Conservation (phyloP, 176 grass and related monocot genomes). For the sorghum (Sorghum bicolor) region Sorghum_bicolor_NCBIv3 NC_012875.2:56644501-56645000, state of each 20-base stretch:
- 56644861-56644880: not conserved
- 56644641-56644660: constrained; percentile 97
- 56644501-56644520: constrained; percentile 71
- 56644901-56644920: not conserved
- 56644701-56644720: constrained; percentile 86
- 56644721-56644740: constrained; percentile 99
- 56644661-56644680: constrained; percentile 96
- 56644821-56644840: not conserved
- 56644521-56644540: constrained; percentile 87
- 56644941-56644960: not conserved
- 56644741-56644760: constrained; percentile 88
- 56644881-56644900: not conserved
- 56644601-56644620: constrained; percentile 98
- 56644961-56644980: not conserved
- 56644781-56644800: not conserved
- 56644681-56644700: constrained; percentile 90
- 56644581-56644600: constrained; percentile 98
- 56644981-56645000: not conserved
- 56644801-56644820: not conserved
- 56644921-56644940: not conserved
- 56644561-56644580: constrained; percentile 98
- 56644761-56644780: not conserved
- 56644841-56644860: not conserved
- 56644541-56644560: constrained; percentile 95
- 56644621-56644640: constrained; percentile 97